Percentiles rank a stretch among this genome's conserved stretches.
These are phyloP conservation scores for Arachis hypogaea DNA, from an alignment of 306 rosid species.

Conservation along the genomic window DNA sequence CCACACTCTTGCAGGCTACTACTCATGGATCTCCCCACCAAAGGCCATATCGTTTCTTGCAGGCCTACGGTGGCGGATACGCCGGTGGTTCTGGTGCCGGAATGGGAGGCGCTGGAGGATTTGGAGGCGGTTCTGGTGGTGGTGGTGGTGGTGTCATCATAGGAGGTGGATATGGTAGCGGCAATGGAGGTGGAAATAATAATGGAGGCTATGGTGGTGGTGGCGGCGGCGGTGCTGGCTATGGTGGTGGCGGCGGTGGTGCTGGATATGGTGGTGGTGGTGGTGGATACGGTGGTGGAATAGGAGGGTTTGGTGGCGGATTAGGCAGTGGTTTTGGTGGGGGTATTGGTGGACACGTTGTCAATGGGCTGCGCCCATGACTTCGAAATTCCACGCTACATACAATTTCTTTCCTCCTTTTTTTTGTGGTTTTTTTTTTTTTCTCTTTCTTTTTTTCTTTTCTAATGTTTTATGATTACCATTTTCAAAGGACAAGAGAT, in stretches of 20 bases:
- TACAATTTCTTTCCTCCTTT: no score
- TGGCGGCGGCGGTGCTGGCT: slow-evolving; percentile 14
- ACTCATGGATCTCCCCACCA: slow-evolving; percentile 32
- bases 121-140: slow-evolving; percentile 24
- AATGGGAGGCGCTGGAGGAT: no score
- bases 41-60: slow-evolving; percentile 39
- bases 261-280: slow-evolving; percentile 17
- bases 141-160: slow-evolving; percentile 25
- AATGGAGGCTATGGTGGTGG: slow-evolving; percentile 17
- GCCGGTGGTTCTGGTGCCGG: slow-evolving; percentile 26
- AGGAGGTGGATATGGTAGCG: slow-evolving; percentile 39
- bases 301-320: neutral
- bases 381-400: neutral
- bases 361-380: slow-evolving; percentile 25
- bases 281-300: slow-evolving; percentile 23
- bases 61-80: slow-evolving; percentile 41
- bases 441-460: no score
- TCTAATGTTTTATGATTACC: neutral
- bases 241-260: slow-evolving; percentile 16
- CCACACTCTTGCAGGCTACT: slow-evolving; percentile 24
- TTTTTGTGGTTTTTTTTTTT: no score
- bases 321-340: slow-evolving; percentile 32
- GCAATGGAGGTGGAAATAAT: slow-evolving; percentile 11
- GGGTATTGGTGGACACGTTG: slow-evolving; percentile 26
- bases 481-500: neutral